A percentile compares a stretch with the other conserved stretches of the same genome.
phyloP scores from a whole-genome alignment of 768 basidiomycete species.

The Pleurotus cornucopiae region DNA sequence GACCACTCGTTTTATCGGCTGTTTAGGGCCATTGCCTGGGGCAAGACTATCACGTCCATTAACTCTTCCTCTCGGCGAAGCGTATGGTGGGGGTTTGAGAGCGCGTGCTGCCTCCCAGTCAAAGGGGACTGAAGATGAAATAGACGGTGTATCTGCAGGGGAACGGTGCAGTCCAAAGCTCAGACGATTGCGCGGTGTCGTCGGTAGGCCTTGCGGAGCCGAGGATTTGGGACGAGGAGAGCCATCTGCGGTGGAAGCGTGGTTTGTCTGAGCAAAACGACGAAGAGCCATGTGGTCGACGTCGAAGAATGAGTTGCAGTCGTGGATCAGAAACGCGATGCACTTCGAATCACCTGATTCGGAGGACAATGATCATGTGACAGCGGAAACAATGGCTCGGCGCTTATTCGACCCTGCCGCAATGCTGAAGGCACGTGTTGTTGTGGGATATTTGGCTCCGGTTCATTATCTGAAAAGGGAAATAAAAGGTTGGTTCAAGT shows the following conservation, averaged over 20 bases:
- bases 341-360: neutral
- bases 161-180: conserved; percentile 48
- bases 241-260: conserved; percentile 11
- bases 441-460: neutral
- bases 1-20: conserved; percentile 42
- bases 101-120: conserved; percentile 86
- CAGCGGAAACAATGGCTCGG: conserved; percentile 3
- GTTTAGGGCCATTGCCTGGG: conserved; percentile 26
- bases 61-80: conserved; percentile 43
- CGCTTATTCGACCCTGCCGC: neutral
- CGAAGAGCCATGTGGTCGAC: conserved; percentile 2
- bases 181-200: conserved; percentile 1
- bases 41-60: conserved; percentile 36
- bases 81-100: conserved; percentile 68
- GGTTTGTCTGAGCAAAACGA: conserved; percentile 9
- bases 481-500: conserved; percentile 8
- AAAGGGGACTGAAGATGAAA: conserved; percentile 74
- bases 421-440: conserved; percentile 6
- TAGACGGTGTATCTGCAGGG: conserved; percentile 63
- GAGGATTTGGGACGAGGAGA: conserved; percentile 38
- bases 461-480: conserved; percentile 8
- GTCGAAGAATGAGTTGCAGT: neutral
- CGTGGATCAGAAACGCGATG: neutral
- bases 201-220: conserved; percentile 16
- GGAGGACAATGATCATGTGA: neutral